Evolutionary conservation across 2,329 filamentous ascomycete genomes (phyloP), one percentile per base, ranked within the genome.

Genomic region (Boeremia exigua): DNA sequence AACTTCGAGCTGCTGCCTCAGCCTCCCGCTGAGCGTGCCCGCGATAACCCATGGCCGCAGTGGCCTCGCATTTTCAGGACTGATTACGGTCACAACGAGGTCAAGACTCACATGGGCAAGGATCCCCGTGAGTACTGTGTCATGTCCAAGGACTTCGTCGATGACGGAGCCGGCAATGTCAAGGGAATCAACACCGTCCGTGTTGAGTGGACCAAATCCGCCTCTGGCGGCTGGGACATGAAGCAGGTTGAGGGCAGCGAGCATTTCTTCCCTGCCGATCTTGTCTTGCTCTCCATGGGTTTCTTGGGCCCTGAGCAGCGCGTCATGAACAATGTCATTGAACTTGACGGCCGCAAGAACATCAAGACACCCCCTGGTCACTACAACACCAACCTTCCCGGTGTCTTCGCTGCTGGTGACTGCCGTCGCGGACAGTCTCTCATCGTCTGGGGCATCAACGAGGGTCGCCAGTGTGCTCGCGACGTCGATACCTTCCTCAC

Each of bases 371-470:
- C 92, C 28, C 83, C 89, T 48, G 92, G 92, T 66, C 88, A 93
- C 73, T 97, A 97, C 79, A 85, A 85, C 70, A 97, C 94, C 71
- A 97, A 94, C 74, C 77, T 96, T 23, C 84, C 90, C 14, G 94
- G 93, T 61, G 88, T 97, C 48, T 97, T 96, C 76, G 92, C 94
- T 58, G 94, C 94, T 59, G 94, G 94, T 79, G 94, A 98, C 78
- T 97, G 94, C 78, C 90, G 93, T 59, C 89, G 94, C 72, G 94
- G 94, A 53, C 94, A 98, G 80, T 96, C 92, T 52, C 82, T 98
- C 55, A 97, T 98, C 78, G 93, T 98, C 64, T 98, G 93, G 92
- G 94, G 93, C 75, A 98, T 98, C 82, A 98, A 98, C 75, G 94
- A 98, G 80, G 94, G 94, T 70, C 90, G 94, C 68, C 91, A 95